phyloP scores from a whole-genome alignment of 2,329 filamentous ascomycete species.

The Emergomyces orientalis region DNA sequence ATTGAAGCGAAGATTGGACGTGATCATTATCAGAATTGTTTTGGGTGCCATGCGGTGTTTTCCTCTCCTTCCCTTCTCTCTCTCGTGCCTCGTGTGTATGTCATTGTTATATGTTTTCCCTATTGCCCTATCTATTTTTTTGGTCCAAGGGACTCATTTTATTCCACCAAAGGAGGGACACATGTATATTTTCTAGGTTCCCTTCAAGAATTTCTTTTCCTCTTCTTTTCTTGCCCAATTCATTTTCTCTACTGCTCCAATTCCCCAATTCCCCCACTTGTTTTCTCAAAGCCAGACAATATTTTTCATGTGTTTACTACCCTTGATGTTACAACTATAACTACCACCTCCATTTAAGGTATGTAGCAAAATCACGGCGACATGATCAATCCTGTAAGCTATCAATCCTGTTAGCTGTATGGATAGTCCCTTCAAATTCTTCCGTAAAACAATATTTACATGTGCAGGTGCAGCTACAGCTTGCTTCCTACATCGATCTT shows the following conservation, averaged over 20 bases:
- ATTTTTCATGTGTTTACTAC: background rate
- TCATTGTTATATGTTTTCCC: background rate
- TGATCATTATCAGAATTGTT: background rate
- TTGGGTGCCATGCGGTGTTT: too few species aligned
- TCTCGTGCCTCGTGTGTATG: background rate
- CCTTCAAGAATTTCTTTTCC: background rate
- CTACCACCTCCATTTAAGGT: background rate
- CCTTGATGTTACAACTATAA: background rate
- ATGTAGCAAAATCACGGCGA: background rate
- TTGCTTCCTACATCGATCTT: background rate
- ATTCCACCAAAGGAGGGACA: background rate
- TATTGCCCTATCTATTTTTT: background rate
- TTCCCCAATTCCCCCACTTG: background rate
- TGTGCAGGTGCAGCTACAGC: background rate
- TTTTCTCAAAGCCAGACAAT: background rate
- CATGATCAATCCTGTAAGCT: background rate
- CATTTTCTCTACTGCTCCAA: background rate
- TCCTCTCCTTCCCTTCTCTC: background rate
- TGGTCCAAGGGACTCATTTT: background rate
- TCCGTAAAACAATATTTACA: background rate
- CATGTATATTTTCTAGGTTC: background rate
- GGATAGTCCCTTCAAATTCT: too few species aligned
- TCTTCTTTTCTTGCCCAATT: background rate
- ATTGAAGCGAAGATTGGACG: background rate
- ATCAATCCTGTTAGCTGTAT: too few species aligned